Evolutionary conservation across 371 early-diverging fungal genomes (phyloP).

Genomic region (Paraphysoderma sedebokerense): DNA sequence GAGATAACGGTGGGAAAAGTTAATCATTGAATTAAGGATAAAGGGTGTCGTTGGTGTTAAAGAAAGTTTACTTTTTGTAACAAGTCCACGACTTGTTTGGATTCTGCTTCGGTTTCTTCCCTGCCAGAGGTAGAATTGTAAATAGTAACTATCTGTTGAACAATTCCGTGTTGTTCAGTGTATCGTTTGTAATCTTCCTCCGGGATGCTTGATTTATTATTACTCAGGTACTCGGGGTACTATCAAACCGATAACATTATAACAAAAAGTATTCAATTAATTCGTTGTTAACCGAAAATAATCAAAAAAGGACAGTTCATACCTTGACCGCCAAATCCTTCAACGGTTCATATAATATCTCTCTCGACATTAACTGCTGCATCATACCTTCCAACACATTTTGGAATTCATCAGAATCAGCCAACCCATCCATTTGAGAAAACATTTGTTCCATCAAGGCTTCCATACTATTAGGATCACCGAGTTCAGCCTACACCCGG

Average conservation of each 20-base stretch:
- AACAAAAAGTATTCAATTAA: background rate
- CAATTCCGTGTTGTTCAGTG: slow-evolving; percentile 46
- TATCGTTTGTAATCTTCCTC: slow-evolving; percentile 51
- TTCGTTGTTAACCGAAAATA: background rate
- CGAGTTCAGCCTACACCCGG: slow-evolving; percentile 35
- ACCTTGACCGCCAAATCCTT: slow-evolving; percentile 61
- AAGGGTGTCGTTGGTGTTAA: background rate
- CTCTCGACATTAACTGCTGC: slow-evolving; percentile 77
- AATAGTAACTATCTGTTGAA: slow-evolving; percentile 52
- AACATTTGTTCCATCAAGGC: slow-evolving; percentile 74
- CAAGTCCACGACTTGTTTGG: slow-evolving; percentile 53
- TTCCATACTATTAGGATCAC: slow-evolving; percentile 33
- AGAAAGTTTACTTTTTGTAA: slow-evolving; percentile 56
- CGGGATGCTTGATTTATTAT: slow-evolving; percentile 45
- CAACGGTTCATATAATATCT: slow-evolving; percentile 84
- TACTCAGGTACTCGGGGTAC: slow-evolving; percentile 71
- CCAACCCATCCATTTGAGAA: slow-evolving; percentile 69
- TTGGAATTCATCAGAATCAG: slow-evolving; percentile 64
- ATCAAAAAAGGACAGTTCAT: slow-evolving; percentile 2
- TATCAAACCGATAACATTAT: slow-evolving; percentile 10
- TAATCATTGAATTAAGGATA: background rate
- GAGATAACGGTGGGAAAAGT: background rate
- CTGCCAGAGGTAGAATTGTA: slow-evolving; percentile 49
- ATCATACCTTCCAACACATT: slow-evolving; percentile 72
- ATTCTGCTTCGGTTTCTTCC: slow-evolving; percentile 40